Percentiles rank a stretch among this genome's conserved stretches.
Evolutionary conservation across 371 early-diverging fungal genomes (phyloP).

Genomic region (Lichtheimia hyalospora): DNA sequence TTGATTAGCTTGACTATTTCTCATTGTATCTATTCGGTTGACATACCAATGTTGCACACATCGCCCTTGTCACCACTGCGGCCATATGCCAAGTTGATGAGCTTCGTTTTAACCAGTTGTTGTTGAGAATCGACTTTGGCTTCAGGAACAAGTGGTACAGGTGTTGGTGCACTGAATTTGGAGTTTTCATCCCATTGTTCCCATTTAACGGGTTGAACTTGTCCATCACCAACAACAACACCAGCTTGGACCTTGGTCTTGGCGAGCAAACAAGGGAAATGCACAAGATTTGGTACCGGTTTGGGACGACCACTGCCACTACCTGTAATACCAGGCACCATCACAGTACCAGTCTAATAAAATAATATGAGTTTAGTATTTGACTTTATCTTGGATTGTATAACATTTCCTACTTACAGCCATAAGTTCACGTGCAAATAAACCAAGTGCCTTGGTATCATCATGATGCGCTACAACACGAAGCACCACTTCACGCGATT

Average conservation of each 20-base stretch:
- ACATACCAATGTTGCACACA: slow-evolving; percentile 60
- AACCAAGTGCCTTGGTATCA: slow-evolving; percentile 51
- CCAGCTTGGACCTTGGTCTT: slow-evolving; percentile 49
- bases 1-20: too few species aligned
- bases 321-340: slow-evolving; percentile 75
- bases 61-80: slow-evolving; percentile 81
- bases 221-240: slow-evolving; percentile 42
- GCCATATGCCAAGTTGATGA: slow-evolving; percentile 68
- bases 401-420: slow-evolving; percentile 41
- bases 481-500: slow-evolving; percentile 64
- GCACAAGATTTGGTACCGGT: slow-evolving; percentile 65
- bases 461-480: slow-evolving; percentile 65
- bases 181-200: slow-evolving; percentile 30
- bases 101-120: slow-evolving; percentile 40
- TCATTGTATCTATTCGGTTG: background rate
- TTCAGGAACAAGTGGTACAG: slow-evolving; percentile 30
- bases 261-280: slow-evolving; percentile 65
- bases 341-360: slow-evolving; percentile 65
- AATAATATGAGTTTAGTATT: too few species aligned
- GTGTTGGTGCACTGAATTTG: slow-evolving; percentile 17
- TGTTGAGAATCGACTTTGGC: slow-evolving; percentile 20
- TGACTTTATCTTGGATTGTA: too few species aligned
- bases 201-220: slow-evolving; percentile 24
- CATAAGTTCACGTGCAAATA: slow-evolving; percentile 68
- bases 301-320: slow-evolving; percentile 55